Evolutionary conservation across 441 rosid species (phyloP).

Genomic region (Arabidopsis lyrata): DNA sequence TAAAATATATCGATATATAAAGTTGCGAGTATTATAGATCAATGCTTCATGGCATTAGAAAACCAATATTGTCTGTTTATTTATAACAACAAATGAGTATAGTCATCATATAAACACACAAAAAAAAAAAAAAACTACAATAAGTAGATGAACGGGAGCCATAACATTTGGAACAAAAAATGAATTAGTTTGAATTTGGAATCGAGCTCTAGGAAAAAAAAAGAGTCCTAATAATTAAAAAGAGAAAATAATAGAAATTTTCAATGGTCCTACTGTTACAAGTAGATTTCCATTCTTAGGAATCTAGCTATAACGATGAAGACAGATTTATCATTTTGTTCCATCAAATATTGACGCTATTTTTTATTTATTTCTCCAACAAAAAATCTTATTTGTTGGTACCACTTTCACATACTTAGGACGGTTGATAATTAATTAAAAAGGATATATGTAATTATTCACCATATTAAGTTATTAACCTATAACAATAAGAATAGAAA

Average conservation of each 20-base stretch:
- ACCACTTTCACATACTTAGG: background rate
- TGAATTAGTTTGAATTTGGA: constrained; percentile 13
- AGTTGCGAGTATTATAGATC: background rate
- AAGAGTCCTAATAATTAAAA: background rate
- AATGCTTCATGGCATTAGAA: background rate
- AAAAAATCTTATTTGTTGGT: background rate
- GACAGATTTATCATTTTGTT: constrained; percentile 43
- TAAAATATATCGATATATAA: background rate
- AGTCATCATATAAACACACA: background rate
- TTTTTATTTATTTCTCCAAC: background rate
- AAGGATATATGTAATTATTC: background rate
- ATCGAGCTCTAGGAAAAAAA: background rate
- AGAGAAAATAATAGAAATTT: constrained; percentile 12
- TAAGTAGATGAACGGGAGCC: background rate
- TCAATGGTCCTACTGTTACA: constrained; percentile 32
- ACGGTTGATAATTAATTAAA: background rate
- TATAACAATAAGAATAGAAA: constrained; percentile 13
- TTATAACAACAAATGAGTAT: background rate
- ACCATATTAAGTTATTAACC: constrained; percentile 16
- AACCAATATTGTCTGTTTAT: background rate
- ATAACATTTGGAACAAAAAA: background rate
- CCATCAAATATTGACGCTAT: constrained; percentile 33
- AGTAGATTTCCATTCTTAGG: constrained; percentile 49
- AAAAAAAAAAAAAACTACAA: background rate
- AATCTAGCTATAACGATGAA: constrained; percentile 40